Evolutionary conservation across 2,329 filamentous ascomycete genomes (phyloP).

Genomic region (Cladophialophora carrionii): DNA sequence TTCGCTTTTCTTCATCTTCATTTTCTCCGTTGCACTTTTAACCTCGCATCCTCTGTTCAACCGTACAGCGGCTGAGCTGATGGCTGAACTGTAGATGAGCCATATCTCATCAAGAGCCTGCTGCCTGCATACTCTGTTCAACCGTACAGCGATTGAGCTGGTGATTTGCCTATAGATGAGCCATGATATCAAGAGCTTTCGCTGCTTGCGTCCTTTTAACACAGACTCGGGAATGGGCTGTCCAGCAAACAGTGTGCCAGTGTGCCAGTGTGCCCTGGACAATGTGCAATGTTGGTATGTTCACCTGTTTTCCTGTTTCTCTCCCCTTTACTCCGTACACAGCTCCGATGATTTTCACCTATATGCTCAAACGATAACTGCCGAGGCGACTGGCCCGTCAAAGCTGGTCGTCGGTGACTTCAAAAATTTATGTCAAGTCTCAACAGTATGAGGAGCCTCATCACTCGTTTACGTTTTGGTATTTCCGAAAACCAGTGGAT

Average conservation of each 20-base stretch:
- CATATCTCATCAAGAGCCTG: too few species aligned
- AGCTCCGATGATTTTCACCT: constrained; percentile 32
- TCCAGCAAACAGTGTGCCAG: neutral
- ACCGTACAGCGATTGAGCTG: neutral
- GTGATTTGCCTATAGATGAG: neutral
- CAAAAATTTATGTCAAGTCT: constrained; percentile 36
- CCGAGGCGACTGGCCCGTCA: constrained; percentile 33
- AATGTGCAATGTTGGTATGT: constrained; percentile 25
- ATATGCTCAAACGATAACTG: constrained; percentile 35
- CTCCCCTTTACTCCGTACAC: neutral
- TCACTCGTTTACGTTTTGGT: neutral
- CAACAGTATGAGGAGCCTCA: constrained; percentile 35
- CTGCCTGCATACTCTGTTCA: neutral
- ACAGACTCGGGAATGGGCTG: neutral
- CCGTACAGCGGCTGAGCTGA: neutral
- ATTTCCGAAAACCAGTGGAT: neutral
- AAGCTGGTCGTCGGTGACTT: constrained; percentile 35
- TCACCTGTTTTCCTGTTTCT: neutral
- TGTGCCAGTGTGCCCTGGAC: neutral
- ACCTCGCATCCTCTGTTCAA: neutral
- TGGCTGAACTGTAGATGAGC: neutral
- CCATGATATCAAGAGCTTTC: neutral
- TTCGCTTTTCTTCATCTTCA: neutral
- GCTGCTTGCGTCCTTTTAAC: neutral
- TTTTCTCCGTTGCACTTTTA: neutral